Percentiles rank a stretch among this genome's conserved stretches.
phyloP scores from a whole-genome alignment of 257 asterid genomes.

The Solanum pimpinellifolium region DNA sequence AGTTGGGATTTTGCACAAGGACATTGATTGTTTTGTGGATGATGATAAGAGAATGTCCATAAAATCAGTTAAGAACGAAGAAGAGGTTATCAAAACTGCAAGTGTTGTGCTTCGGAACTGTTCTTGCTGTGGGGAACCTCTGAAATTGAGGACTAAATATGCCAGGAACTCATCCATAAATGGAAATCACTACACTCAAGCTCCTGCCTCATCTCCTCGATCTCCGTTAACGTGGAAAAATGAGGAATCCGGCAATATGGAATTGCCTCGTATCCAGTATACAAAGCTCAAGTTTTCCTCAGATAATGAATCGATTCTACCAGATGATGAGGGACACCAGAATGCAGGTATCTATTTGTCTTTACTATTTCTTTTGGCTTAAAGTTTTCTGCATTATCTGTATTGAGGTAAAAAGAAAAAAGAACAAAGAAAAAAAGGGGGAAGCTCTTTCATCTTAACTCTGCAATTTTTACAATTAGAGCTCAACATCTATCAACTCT shows the following conservation, averaged over 20 bases:
- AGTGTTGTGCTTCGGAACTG: constrained; percentile 25
- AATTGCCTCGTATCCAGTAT: constrained; percentile 38
- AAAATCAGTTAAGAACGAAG: constrained; percentile 33
- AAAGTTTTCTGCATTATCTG: neutral
- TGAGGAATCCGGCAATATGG: constrained; percentile 30
- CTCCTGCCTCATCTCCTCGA: constrained; percentile 57
- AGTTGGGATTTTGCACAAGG: constrained; percentile 60
- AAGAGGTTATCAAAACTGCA: constrained; percentile 10
- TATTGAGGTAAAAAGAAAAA: neutral
- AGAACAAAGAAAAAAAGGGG: neutral
- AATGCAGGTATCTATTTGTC: constrained; percentile 18
- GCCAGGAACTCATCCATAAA: constrained; percentile 37
- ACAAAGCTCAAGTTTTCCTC: constrained; percentile 47
- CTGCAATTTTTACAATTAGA: neutral
- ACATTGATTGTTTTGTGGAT: constrained; percentile 28
- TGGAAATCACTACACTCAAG: neutral
- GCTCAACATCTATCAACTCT: neutral
- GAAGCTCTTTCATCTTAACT: neutral
- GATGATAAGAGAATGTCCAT: constrained; percentile 15
- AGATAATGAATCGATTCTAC: constrained; percentile 35
- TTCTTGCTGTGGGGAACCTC: constrained; percentile 77
- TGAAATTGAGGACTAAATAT: constrained; percentile 32
- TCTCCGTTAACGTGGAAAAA: constrained; percentile 24
- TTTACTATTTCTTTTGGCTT: neutral
- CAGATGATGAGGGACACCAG: constrained; percentile 36